Percentiles rank a stretch among this genome's conserved stretches.
Conservation (phyloP, 169 alveolate species). For the Cryptosporidium sp. region DNA sequence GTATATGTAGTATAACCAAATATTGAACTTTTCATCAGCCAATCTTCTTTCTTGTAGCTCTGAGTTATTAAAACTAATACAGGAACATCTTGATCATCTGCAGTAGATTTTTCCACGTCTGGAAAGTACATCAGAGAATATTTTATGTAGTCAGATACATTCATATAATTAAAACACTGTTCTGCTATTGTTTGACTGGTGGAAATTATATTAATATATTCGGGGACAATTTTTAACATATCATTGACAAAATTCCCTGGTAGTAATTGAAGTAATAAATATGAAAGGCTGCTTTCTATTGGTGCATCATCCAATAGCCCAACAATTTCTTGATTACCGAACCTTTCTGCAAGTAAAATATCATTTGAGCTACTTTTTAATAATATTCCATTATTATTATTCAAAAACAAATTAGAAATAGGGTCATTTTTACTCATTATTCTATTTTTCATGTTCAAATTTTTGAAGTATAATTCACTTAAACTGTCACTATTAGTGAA, state of each 20-base stretch:
- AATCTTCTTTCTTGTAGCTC: slow-evolving; percentile 15
- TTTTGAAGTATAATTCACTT: neutral
- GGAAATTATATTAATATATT: neutral
- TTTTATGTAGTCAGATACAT: slow-evolving; percentile 41
- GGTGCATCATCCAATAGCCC: slow-evolving; percentile 14
- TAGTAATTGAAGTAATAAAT: slow-evolving; percentile 3
- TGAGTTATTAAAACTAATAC: slow-evolving; percentile 67
- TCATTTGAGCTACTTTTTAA: slow-evolving; percentile 6
- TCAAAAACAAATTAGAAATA: slow-evolving; percentile 11
- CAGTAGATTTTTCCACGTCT: neutral
- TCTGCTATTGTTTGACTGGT: slow-evolving; percentile 41
- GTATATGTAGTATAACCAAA: slow-evolving; percentile 47
- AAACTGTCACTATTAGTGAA: neutral
- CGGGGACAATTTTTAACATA: slow-evolving; percentile 33
- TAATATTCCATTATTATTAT: neutral
- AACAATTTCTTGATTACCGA: slow-evolving; percentile 2
- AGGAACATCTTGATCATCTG: slow-evolving; percentile 46
- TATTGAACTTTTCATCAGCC: slow-evolving; percentile 26
- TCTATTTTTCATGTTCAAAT: neutral
- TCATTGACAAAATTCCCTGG: slow-evolving; percentile 33
- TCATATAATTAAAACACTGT: slow-evolving; percentile 55
- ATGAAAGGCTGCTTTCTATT: slow-evolving; percentile 20
- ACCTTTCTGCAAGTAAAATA: slow-evolving; percentile 43
- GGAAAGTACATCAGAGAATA: slow-evolving; percentile 63
- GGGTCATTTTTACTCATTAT: neutral